Percentiles rank a stretch among this genome's conserved stretches.
Conservation (phyloP, 1,139 yeast species). For the Sugiyamaella novakii region DNA sequence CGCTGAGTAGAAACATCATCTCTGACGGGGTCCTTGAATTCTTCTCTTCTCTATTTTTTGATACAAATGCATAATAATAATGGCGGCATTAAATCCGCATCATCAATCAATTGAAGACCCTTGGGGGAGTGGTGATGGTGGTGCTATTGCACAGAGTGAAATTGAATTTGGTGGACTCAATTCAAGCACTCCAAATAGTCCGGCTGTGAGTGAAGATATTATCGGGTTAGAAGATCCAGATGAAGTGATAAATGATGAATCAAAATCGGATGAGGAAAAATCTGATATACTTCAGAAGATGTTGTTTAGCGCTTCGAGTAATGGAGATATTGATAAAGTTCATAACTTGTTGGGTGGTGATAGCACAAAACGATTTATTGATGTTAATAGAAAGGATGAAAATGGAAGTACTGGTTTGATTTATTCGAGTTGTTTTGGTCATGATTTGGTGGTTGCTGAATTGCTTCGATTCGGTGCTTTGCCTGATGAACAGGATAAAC, state of each 20-base stretch:
- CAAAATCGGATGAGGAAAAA: slow-evolving; percentile 31
- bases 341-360: slow-evolving; percentile 37
- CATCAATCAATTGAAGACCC: slow-evolving; percentile 17
- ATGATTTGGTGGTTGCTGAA: slow-evolving; percentile 43
- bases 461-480: slow-evolving; percentile 45
- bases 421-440: slow-evolving; percentile 48
- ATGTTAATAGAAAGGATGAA: slow-evolving; percentile 43
- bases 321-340: slow-evolving; percentile 40
- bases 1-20: no score
- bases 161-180: neutral
- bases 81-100: slow-evolving; percentile 1
- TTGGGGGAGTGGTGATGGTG: slow-evolving; percentile 4
- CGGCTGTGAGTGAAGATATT: neutral
- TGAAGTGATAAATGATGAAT: slow-evolving; percentile 31
- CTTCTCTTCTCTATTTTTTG: no score
- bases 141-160: slow-evolving; percentile 1
- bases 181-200: slow-evolving; percentile 13
- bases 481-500: slow-evolving; percentile 44
- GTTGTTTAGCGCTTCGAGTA: slow-evolving; percentile 41
- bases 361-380: slow-evolving; percentile 32
- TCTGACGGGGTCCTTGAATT: no score
- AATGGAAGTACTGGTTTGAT: slow-evolving; percentile 46
- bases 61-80: no score
- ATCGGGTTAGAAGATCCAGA: slow-evolving; percentile 30
- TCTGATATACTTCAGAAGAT: slow-evolving; percentile 33